Conservation (phyloP, 176 grass and related monocot genomes). For the Chloris gayana region DNA sequence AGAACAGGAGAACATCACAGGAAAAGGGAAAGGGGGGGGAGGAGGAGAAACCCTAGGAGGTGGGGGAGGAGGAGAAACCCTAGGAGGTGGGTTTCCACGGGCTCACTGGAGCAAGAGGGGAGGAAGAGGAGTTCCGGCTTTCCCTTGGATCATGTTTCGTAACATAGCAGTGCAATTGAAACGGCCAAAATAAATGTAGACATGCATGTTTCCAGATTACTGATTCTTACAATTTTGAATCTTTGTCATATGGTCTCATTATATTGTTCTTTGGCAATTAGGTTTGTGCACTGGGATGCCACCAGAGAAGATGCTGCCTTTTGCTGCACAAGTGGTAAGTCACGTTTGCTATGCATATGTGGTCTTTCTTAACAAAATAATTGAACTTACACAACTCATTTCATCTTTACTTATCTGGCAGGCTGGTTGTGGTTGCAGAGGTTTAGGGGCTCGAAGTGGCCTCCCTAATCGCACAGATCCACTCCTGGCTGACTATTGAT, state of each 20-base stretch:
- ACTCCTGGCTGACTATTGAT: conserved; percentile 39
- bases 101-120: too few species aligned
- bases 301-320: conserved; percentile 84
- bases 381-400: not conserved
- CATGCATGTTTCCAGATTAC: conserved; percentile 12
- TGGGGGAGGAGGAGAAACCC: too few species aligned
- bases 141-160: not conserved
- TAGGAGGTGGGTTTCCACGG: too few species aligned
- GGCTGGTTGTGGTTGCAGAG: conserved; percentile 68
- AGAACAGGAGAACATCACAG: too few species aligned
- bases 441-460: conserved; percentile 71
- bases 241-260: not conserved
- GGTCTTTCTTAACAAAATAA: not conserved
- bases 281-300: conserved; percentile 71
- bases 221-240: not conserved
- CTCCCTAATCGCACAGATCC: conserved; percentile 53
- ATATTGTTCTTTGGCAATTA: conserved; percentile 25
- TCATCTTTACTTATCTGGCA: conserved; percentile 22
- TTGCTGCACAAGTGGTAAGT: conserved; percentile 77
- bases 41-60: too few species aligned
- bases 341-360: not conserved
- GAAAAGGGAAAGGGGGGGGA: too few species aligned
- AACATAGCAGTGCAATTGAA: not conserved
- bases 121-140: too few species aligned
- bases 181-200: not conserved